Percentiles rank a stretch among this genome's conserved stretches.
Conservation (phyloP, 805 yeast genomes). For the Priceomyces haplophilus region DNA sequence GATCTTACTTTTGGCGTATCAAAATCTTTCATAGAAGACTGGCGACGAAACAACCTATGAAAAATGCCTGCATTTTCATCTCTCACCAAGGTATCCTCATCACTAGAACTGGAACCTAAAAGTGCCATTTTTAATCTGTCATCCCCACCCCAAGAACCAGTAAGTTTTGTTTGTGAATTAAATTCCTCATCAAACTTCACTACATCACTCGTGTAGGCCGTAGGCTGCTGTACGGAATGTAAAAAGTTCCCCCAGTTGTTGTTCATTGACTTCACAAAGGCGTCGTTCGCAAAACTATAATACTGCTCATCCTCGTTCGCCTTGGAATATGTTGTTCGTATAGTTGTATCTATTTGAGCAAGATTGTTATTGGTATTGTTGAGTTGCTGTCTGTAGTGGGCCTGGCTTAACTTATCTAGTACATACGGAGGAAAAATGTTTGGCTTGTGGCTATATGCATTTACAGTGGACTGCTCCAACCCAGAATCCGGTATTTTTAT, state of each 20-base stretch:
- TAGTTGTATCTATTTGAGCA: slow-evolving; percentile 9
- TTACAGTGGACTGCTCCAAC: slow-evolving; percentile 25
- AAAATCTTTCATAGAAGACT: slow-evolving; percentile 19
- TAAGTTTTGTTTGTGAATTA: slow-evolving; percentile 40
- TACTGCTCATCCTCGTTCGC: slow-evolving; percentile 29
- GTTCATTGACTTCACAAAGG: slow-evolving; percentile 35
- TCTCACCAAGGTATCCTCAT: slow-evolving; percentile 23
- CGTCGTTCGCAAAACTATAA: slow-evolving; percentile 36
- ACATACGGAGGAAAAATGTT: slow-evolving; percentile 61
- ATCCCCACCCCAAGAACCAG: slow-evolving; percentile 68
- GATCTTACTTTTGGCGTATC: slow-evolving; percentile 44
- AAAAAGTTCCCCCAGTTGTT: slow-evolving; percentile 53
- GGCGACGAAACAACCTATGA: slow-evolving; percentile 10
- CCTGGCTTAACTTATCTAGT: slow-evolving; percentile 49
- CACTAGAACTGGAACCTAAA: slow-evolving; percentile 33
- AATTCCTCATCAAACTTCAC: slow-evolving; percentile 23
- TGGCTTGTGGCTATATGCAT: slow-evolving; percentile 34
- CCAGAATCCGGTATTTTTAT: slow-evolving; percentile 7
- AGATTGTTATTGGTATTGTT: slow-evolving; percentile 28
- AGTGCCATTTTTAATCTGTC: slow-evolving; percentile 55
- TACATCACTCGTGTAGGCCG: slow-evolving; percentile 30
- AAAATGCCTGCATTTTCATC: slow-evolving; percentile 16
- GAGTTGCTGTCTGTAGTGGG: slow-evolving; percentile 37
- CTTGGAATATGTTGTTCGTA: slow-evolving; percentile 8
- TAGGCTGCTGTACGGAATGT: slow-evolving; percentile 45